Evolutionary conservation across 176 grass and related monocot genomes (phyloP).

Genomic region (Lolium multiflorum): DNA sequence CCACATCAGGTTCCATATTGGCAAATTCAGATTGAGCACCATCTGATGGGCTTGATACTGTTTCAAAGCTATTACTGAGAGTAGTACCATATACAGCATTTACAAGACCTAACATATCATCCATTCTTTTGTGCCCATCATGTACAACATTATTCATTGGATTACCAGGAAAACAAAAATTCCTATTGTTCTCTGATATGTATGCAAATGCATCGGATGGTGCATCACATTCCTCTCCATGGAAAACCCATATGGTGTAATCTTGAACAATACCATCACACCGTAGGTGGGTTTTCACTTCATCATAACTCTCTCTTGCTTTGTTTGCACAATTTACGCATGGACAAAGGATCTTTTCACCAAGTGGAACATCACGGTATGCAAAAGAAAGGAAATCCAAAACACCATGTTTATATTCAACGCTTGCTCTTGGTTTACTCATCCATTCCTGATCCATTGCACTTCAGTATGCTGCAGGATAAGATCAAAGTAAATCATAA

Average conservation of each 20-base stretch:
- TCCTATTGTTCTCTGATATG: not conserved
- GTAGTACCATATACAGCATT: no score
- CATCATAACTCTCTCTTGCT: not conserved
- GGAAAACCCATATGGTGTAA: not conserved
- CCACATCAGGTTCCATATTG: not conserved
- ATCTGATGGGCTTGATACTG: not conserved
- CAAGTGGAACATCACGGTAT: not conserved
- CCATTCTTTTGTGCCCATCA: no score
- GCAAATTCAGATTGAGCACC: not conserved
- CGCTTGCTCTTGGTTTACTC: slow-evolving; percentile 19
- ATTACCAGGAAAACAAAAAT: not conserved
- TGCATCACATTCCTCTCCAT: slow-evolving; percentile 5
- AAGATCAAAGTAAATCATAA: not conserved
- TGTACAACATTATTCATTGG: no score
- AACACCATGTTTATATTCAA: slow-evolving; percentile 15
- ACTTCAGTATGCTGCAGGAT: not conserved
- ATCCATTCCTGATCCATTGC: not conserved
- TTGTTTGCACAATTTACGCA: slow-evolving; percentile 16
- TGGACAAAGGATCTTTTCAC: slow-evolving; percentile 1
- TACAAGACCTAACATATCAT: no score
- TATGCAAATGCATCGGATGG: not conserved
- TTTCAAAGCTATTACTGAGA: no score
- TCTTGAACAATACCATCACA: slow-evolving; percentile 25
- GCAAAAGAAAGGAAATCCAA: slow-evolving; percentile 15
- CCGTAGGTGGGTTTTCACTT: not conserved